Evolutionary conservation across 345 rosid genomes (phyloP).

Genomic region (Cochlearia excelsa): DNA sequence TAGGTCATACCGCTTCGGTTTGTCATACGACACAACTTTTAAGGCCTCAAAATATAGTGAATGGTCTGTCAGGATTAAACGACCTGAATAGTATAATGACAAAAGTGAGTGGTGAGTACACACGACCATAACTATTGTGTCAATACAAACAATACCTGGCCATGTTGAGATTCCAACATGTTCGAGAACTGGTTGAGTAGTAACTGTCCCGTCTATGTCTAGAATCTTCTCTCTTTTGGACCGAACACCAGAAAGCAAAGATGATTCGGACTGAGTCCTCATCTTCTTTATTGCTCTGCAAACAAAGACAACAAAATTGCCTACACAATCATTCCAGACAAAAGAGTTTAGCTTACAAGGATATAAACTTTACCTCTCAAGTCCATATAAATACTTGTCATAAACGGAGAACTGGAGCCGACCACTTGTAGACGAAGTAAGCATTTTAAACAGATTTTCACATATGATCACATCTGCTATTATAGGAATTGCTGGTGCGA

Average conservation of each 20-base stretch:
- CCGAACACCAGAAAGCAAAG: constrained; percentile 69
- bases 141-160: constrained; percentile 58
- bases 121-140: background rate
- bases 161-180: constrained; percentile 93
- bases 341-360: constrained; percentile 6
- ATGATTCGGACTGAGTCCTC: constrained; percentile 82
- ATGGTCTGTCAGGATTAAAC: constrained; percentile 81
- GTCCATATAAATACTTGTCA: constrained; percentile 72
- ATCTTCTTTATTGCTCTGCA: constrained; percentile 78
- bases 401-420: constrained; percentile 73
- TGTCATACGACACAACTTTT: constrained; percentile 84
- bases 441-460: constrained; percentile 85
- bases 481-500: constrained; percentile 84
- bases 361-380: constrained; percentile 58
- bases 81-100: constrained; percentile 50
- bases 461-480: constrained; percentile 74
- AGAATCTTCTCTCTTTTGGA: constrained; percentile 74
- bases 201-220: constrained; percentile 92
- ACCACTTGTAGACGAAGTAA: constrained; percentile 57
- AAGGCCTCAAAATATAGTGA: constrained; percentile 89
- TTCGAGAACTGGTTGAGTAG: constrained; percentile 96
- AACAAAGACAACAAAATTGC: constrained; percentile 6
- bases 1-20: constrained; percentile 80
- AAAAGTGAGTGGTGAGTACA: constrained; percentile 13
- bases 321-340: constrained; percentile 1